These are phyloP conservation scores for Phytophthora tubulina DNA, from an alignment of 352 stramenopile genomes.

Conservation along the genomic window DNA sequence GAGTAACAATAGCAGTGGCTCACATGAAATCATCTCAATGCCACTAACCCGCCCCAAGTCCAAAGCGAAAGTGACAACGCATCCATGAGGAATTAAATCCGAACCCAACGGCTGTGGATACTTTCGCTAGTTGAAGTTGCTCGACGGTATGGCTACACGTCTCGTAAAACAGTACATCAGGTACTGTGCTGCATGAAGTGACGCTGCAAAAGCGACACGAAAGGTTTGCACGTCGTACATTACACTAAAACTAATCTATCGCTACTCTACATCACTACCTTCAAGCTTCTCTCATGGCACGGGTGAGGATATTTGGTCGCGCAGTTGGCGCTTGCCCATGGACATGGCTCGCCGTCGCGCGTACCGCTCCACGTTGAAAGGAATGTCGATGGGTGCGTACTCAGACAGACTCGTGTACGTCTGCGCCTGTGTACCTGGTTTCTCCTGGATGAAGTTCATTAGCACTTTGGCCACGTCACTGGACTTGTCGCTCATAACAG, in stretches of 20 bases:
- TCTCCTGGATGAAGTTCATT: slow-evolving; percentile 85
- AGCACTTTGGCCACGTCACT: slow-evolving; percentile 66
- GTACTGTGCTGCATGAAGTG: too few relatives aligned
- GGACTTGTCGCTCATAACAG: slow-evolving; percentile 74
- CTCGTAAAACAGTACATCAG: neutral
- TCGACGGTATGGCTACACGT: slow-evolving; percentile 15
- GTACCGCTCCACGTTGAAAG: slow-evolving; percentile 68
- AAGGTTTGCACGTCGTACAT: slow-evolving; percentile 1
- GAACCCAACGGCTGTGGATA: slow-evolving; percentile 5
- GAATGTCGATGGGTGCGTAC: slow-evolving; percentile 78
- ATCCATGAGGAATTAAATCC: neutral
- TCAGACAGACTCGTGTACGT: slow-evolving; percentile 80
- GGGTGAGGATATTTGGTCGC: slow-evolving; percentile 38
- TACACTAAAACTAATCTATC: slow-evolving; percentile 28
- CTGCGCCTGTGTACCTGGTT: slow-evolving; percentile 59
- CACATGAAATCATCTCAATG: too few relatives aligned
- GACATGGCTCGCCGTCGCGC: slow-evolving; percentile 73
- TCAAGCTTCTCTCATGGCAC: slow-evolving; percentile 19
- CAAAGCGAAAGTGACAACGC: slow-evolving; percentile 7
- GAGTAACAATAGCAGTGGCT: slow-evolving; percentile 2
- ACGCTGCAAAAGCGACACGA: too few relatives aligned
- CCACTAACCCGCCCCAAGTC: neutral
- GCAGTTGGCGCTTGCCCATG: slow-evolving; percentile 57
- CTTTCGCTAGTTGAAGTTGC: slow-evolving; percentile 34
- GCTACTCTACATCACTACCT: slow-evolving; percentile 30